Conservation (phyloP, 73 alveolate species). For the Paramecium octaurelia region DNA sequence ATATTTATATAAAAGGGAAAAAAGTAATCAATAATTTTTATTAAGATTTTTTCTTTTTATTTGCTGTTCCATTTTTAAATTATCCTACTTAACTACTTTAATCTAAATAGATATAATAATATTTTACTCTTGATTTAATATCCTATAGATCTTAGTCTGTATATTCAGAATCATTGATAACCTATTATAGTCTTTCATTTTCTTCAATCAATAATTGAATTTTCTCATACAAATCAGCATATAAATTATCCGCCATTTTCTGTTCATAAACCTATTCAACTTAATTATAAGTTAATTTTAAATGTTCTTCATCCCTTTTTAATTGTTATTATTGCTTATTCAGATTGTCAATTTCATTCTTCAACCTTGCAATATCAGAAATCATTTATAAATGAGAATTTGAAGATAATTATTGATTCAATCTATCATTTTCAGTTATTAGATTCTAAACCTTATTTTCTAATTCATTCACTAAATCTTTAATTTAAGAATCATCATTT, state of each 20-base stretch:
- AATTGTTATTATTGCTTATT: neutral
- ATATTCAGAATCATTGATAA: slow-evolving; percentile 7
- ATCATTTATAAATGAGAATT: neutral
- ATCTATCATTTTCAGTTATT: slow-evolving; percentile 22
- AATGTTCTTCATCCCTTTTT: slow-evolving; percentile 28
- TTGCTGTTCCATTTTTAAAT: slow-evolving; percentile 6
- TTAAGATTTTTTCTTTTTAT: neutral
- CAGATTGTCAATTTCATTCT: neutral
- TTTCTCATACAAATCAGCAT: slow-evolving; percentile 19
- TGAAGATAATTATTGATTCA: neutral
- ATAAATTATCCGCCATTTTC: neutral
- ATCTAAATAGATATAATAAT: neutral
- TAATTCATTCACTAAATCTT: neutral
- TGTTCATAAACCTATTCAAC: neutral
- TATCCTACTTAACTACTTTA: slow-evolving; percentile 5
- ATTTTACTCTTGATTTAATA: slow-evolving; percentile 13
- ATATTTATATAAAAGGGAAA: neutral
- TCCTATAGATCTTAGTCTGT: slow-evolving; percentile 32
- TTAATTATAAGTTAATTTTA: neutral
- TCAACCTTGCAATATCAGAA: neutral
- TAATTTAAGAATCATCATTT: neutral
- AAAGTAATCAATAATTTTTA: neutral
- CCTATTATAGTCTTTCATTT: slow-evolving; percentile 4
- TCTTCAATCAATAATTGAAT: slow-evolving; percentile 25
- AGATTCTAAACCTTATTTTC: slow-evolving; percentile 12